Evolutionary conservation across 345 rosid genomes (phyloP), one percentile per base, ranked within the genome.

Genomic region (Eucalyptus sp.): DNA sequence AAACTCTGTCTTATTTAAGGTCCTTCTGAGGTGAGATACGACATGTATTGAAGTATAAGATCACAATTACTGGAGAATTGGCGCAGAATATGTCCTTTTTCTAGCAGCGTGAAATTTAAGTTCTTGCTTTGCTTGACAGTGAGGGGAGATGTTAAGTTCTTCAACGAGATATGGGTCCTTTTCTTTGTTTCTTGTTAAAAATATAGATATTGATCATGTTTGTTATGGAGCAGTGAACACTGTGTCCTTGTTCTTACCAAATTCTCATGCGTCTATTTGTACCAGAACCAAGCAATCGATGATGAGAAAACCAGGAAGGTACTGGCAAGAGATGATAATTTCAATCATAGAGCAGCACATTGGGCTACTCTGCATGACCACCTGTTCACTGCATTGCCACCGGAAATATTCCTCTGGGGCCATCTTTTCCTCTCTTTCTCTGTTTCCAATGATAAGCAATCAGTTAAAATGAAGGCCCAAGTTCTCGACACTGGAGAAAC

Each of bases 311-410:
- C 46, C 33, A 91, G 88, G 11, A 71, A 92, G 90, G 52, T 91
- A 52, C 76, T 95, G 86, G 90, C 96, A 17, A 95, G 95, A 92
- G 96, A 96, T 71, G 96, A 96, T 88, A 85, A 79, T 84, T 96
- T 94, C 93, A 93, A 95, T 89, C 95, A 95, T 68, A 90, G 13
- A 92, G 96, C 98, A 64, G 95, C 94, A 25, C 94, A 95, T 90
- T 96, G 98, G 98, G 89, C 96, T 89, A 95, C 92, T 90, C 94
- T 97, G 50, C 98, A 95, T 88, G 56, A 89, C 90, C 94, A 95
- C 87, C 89, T 97, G 3, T 52, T 52, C 58, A 20, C 88, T 46
- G 93, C 94, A 27, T 89, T 95, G 81, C 96, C 97, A 37, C 91
- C 90, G 7, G 87, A 93, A 10, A 91, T 94, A 44, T 94, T 97